Evolutionary conservation across 352 stramenopile genomes (phyloP).

Genomic region (Phytopythium ostracodes): DNA sequence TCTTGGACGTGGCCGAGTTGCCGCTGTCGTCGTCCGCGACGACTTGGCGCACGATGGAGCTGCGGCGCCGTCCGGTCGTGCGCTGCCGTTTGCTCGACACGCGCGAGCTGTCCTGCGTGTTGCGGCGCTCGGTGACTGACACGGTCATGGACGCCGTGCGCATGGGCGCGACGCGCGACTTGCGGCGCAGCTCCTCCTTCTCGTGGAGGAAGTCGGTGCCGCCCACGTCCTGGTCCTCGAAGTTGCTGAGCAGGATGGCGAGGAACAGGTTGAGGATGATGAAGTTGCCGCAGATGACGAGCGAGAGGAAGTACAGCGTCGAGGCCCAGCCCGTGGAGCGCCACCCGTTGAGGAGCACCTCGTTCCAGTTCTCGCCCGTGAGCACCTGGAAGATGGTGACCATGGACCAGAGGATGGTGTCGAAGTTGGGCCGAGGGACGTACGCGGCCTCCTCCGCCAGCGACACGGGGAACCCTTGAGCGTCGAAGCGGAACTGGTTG

Average conservation of each 20-base stretch:
- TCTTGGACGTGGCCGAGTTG: slow-evolving; percentile 4
- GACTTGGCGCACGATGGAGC: neutral
- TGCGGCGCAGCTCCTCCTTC: slow-evolving; percentile 33
- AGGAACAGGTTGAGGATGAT: slow-evolving; percentile 92
- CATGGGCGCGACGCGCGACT: slow-evolving; percentile 27
- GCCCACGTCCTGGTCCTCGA: slow-evolving; percentile 46
- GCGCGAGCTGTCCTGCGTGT: slow-evolving; percentile 2
- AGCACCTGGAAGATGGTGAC: slow-evolving; percentile 81
- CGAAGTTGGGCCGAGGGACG: slow-evolving; percentile 64
- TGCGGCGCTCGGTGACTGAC: neutral
- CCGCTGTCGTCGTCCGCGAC: neutral
- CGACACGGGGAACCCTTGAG: slow-evolving; percentile 34
- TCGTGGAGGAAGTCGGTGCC: slow-evolving; percentile 8
- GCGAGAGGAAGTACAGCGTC: slow-evolving; percentile 72
- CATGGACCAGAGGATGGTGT: slow-evolving; percentile 60
- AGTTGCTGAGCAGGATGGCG: slow-evolving; percentile 88
- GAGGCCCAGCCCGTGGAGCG: slow-evolving; percentile 42
- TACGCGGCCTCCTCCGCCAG: slow-evolving; percentile 19
- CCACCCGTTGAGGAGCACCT: slow-evolving; percentile 87
- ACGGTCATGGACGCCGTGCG: neutral
- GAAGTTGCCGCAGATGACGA: slow-evolving; percentile 87
- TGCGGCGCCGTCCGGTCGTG: slow-evolving; percentile 2
- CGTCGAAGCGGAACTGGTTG: slow-evolving; percentile 89
- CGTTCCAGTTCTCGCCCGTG: slow-evolving; percentile 91
- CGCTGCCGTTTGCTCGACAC: slow-evolving; percentile 3